phyloP scores from a whole-genome alignment of 495 filamentous ascomycete species.

The Penicillium waksmanii region DNA sequence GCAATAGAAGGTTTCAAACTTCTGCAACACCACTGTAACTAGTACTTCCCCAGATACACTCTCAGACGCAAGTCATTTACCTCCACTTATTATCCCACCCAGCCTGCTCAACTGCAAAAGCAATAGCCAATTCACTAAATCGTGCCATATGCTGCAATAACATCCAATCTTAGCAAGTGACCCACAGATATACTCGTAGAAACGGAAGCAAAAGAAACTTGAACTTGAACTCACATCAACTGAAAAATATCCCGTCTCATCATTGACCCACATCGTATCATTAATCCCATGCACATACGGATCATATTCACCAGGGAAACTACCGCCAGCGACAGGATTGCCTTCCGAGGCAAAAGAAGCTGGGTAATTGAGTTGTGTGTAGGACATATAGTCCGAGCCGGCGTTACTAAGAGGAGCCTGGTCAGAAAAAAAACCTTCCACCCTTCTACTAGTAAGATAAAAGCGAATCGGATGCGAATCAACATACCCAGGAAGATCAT shows the following conservation, averaged over 20 bases:
- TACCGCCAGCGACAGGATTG: slow-evolving; percentile 12
- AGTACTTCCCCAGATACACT: not conserved
- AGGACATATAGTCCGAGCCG: slow-evolving; percentile 22
- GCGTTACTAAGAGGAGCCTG: not conserved
- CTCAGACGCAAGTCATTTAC: not conserved
- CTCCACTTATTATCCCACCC: slow-evolving; percentile 20
- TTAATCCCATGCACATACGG: slow-evolving; percentile 12
- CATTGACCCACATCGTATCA: slow-evolving; percentile 19
- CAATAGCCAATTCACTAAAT: slow-evolving; percentile 19
- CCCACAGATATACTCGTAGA: too few relatives aligned
- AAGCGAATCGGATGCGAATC: too few relatives aligned
- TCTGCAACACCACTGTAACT: too few relatives aligned
- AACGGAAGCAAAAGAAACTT: too few relatives aligned
- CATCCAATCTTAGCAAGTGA: not conserved
- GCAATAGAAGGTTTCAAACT: too few relatives aligned
- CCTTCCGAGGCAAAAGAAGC: slow-evolving; percentile 20
- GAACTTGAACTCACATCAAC: slow-evolving; percentile 13
- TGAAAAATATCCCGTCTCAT: slow-evolving; percentile 18
- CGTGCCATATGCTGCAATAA: slow-evolving; percentile 18
- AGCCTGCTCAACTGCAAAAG: slow-evolving; percentile 19
- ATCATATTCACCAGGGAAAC: slow-evolving; percentile 17
- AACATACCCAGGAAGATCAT: slow-evolving; percentile 18
- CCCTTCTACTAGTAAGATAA: too few relatives aligned
- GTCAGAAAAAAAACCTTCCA: not conserved
- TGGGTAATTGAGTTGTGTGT: slow-evolving; percentile 20